Evolutionary conservation across 2,329 filamentous ascomycete species (phyloP).

Genomic region (Fusarium mangiferae): DNA sequence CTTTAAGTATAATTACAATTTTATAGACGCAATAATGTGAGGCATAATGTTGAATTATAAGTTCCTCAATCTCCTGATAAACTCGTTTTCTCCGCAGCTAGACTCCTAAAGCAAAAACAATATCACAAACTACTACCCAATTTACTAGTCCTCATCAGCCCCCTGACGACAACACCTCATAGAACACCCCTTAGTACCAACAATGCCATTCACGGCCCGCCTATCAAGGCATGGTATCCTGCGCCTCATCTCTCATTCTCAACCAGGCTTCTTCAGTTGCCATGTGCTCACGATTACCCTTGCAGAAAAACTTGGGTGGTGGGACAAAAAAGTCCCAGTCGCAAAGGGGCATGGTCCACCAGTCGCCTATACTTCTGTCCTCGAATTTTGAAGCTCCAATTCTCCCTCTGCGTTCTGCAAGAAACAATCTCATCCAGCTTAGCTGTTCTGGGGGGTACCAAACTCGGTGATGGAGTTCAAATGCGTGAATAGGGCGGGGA

Average conservation of each 20-base stretch:
- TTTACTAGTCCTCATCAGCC: background rate
- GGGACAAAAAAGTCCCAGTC: background rate
- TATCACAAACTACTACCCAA: background rate
- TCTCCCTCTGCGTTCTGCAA: accelerated
- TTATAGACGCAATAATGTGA: background rate
- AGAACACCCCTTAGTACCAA: background rate
- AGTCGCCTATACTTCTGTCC: background rate
- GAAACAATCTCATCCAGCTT: accelerated
- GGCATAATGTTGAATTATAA: background rate
- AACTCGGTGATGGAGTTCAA: background rate
- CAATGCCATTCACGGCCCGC: background rate
- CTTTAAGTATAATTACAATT: background rate
- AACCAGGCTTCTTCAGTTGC: too few relatives aligned
- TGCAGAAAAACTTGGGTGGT: background rate
- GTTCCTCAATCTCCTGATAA: background rate
- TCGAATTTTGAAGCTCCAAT: background rate
- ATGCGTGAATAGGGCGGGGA: background rate
- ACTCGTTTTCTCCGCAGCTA: background rate
- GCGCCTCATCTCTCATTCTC: too few relatives aligned
- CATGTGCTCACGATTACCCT: background rate
- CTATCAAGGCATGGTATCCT: too few relatives aligned
- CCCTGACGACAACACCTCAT: too few relatives aligned
- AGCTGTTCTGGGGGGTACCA: background rate
- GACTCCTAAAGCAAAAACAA: background rate
- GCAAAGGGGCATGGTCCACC: background rate